Percentiles rank a stretch among this genome's conserved stretches.
Evolutionary conservation across 768 basidiomycete genomes (phyloP).

Genomic region (Amanita polypyramis): DNA sequence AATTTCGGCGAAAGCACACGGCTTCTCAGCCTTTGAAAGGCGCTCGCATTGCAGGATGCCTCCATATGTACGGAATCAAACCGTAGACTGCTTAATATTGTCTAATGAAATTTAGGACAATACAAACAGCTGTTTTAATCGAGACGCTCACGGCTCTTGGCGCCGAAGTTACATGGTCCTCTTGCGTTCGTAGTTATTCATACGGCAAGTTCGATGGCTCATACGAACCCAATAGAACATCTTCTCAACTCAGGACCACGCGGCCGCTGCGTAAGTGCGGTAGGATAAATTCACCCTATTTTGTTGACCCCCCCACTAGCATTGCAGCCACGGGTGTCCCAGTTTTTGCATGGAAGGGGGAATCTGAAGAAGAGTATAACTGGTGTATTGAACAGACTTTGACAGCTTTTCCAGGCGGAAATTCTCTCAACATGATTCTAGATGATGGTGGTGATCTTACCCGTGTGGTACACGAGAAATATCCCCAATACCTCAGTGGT

Average conservation of each 20-base stretch:
- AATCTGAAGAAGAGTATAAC: conserved; percentile 95
- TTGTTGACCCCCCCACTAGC: conserved; percentile 24
- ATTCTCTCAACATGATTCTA: conserved; percentile 95
- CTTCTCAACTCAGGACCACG: conserved; percentile 99
- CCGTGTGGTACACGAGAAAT: conserved; percentile 90
- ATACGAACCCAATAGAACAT: conserved; percentile 59
- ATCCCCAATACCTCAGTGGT: conserved; percentile 81
- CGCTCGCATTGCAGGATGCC: conserved; percentile 93
- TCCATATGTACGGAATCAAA: conserved; percentile 72
- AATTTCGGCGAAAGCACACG: conserved; percentile 49
- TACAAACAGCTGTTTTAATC: conserved; percentile 97
- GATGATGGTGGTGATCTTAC: conserved; percentile 99
- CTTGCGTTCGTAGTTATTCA: conserved; percentile 54
- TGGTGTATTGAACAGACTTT: conserved; percentile 99
- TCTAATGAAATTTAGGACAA: conserved; percentile 55
- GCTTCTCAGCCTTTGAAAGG: conserved; percentile 80
- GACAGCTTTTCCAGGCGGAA: conserved; percentile 72
- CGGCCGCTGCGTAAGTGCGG: conserved; percentile 78
- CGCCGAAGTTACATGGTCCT: conserved; percentile 98
- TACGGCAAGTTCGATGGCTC: not conserved
- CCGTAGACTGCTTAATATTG: conserved; percentile 3
- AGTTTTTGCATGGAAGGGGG: conserved; percentile 99
- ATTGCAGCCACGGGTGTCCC: conserved; percentile 98
- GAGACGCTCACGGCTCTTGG: conserved; percentile 94
- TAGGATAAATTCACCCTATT: not conserved